phyloP scores from a whole-genome alignment of 306 rosid genomes.

The Begonia loranthoides region DNA sequence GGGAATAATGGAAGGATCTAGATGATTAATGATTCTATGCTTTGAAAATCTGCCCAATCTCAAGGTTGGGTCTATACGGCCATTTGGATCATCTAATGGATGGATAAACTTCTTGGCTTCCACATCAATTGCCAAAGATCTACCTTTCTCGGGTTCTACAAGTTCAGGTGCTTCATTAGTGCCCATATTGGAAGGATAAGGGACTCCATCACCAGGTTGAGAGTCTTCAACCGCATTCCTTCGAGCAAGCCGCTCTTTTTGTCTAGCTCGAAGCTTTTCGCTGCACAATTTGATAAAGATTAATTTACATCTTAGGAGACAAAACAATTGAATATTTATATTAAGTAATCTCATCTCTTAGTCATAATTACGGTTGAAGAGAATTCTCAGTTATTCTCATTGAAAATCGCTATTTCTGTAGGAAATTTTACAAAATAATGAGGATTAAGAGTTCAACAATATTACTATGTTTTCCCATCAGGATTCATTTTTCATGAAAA shows the following conservation, averaged over 20 bases:
- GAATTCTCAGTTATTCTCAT: no score
- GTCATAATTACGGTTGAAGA: no score
- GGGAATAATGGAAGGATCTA: constrained; percentile 43
- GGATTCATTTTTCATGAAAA: no score
- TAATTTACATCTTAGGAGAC: constrained; percentile 6
- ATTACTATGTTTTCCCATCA: no score
- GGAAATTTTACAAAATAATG: no score
- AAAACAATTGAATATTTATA: background rate
- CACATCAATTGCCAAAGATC: constrained; percentile 35
- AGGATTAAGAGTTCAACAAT: no score
- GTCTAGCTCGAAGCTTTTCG: constrained; percentile 88
- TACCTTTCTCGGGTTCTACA: constrained; percentile 36
- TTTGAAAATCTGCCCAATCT: constrained; percentile 40
- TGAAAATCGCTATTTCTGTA: no score
- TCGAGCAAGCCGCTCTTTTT: constrained; percentile 65
- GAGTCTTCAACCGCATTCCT: constrained; percentile 41
- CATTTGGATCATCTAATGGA: constrained; percentile 34
- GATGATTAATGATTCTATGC: constrained; percentile 34
- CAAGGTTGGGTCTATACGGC: constrained; percentile 33
- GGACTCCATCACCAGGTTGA: constrained; percentile 30
- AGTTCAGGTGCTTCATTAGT: constrained; percentile 32
- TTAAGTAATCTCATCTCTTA: no score
- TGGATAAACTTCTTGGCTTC: constrained; percentile 36
- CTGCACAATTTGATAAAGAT: constrained; percentile 38
- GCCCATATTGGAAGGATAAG: constrained; percentile 29